These are phyloP conservation scores for Neospermospora avenae DNA, from an alignment of 2,329 filamentous ascomycete genomes.

Conservation along the genomic window DNA sequence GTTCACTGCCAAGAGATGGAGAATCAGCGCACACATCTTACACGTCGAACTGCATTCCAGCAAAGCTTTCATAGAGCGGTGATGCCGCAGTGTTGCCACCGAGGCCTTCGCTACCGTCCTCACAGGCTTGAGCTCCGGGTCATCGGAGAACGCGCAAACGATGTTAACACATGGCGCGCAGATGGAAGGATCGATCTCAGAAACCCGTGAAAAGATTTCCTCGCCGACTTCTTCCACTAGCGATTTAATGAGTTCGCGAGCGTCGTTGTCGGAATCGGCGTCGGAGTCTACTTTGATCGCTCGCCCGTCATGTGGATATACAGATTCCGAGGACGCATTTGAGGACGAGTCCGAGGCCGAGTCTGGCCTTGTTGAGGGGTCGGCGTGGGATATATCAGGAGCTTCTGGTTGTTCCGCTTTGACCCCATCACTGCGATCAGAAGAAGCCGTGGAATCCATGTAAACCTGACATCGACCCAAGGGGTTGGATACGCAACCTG, in stretches of 20 bases:
- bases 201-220: neutral
- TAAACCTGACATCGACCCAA: too few relatives aligned
- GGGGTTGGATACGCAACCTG: too few relatives aligned
- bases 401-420: too few relatives aligned
- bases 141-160: neutral
- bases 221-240: neutral
- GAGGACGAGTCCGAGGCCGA: neutral
- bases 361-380: neutral
- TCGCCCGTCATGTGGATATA: neutral
- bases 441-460: too few relatives aligned
- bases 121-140: neutral
- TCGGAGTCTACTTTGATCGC: neutral
- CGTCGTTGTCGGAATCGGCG: neutral
- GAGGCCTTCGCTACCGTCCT: neutral
- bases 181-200: neutral
- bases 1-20: neutral
- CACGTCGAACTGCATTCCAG: neutral
- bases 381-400: too few relatives aligned
- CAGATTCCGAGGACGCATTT: neutral
- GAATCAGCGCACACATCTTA: neutral
- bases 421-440: too few relatives aligned
- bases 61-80: neutral
- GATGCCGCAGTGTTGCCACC: neutral
- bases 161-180: neutral
- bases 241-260: neutral